Evolutionary conservation across 768 basidiomycete genomes (phyloP).

Genomic region (Peribolospora kevripleyi): DNA sequence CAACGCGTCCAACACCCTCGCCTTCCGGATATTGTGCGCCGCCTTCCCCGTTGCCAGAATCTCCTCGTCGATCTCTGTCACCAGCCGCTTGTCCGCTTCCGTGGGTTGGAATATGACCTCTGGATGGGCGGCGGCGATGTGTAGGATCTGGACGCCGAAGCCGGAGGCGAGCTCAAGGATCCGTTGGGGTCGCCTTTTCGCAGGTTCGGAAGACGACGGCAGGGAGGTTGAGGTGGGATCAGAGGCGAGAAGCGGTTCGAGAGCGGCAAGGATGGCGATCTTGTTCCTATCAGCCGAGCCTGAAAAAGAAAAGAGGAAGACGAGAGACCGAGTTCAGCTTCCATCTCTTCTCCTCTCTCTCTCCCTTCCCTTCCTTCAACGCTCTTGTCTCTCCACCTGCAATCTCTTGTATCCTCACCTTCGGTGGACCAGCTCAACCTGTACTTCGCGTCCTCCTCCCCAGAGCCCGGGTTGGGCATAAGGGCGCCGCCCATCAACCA

Average conservation of each 20-base stretch:
- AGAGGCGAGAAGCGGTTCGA: neutral
- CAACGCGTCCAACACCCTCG: neutral
- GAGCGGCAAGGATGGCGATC: neutral
- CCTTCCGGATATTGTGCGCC: neutral
- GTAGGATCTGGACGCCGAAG: neutral
- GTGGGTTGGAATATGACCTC: neutral
- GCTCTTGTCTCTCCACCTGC: too few relatives aligned
- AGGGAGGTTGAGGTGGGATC: too few relatives aligned
- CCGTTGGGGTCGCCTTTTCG: neutral
- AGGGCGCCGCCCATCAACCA: too few relatives aligned
- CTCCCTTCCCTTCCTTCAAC: too few relatives aligned
- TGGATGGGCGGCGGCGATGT: neutral
- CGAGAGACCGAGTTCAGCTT: too few relatives aligned
- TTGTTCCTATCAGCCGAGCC: neutral
- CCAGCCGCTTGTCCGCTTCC: neutral
- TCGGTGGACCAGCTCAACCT: too few relatives aligned
- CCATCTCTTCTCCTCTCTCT: too few relatives aligned
- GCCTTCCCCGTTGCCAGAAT: neutral
- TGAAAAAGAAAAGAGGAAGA: neutral
- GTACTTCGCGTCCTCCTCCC: too few relatives aligned
- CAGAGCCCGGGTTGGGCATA: too few relatives aligned
- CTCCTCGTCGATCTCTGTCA: neutral
- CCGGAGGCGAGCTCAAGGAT: conserved; percentile 5
- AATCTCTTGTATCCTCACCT: too few relatives aligned
- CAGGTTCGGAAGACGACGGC: too few relatives aligned